phyloP scores from a whole-genome alignment of 2,329 filamentous ascomycete species.

The Knufia petricola region DNA sequence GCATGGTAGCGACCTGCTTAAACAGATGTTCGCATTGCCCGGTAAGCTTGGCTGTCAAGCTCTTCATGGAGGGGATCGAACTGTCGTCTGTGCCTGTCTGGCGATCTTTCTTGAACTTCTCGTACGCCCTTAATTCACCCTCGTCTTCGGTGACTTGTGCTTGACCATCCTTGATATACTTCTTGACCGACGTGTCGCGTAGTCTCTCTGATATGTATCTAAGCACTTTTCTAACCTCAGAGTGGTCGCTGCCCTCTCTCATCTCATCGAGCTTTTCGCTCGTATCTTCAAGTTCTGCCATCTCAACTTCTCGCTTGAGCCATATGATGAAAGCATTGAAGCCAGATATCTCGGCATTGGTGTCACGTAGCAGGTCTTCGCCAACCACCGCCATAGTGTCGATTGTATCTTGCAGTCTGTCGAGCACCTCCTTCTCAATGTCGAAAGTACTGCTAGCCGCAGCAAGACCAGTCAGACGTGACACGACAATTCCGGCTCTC shows the following conservation, averaged over 20 bases:
- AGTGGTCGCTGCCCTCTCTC: conserved; percentile 63
- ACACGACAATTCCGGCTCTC: conserved; percentile 69
- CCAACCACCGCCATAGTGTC: conserved; percentile 66
- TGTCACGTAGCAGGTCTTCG: conserved; percentile 60
- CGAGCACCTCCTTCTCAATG: conserved; percentile 52
- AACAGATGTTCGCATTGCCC: conserved; percentile 54
- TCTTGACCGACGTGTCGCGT: conserved; percentile 53
- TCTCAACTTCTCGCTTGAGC: conserved; percentile 75
- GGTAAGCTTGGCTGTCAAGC: conserved; percentile 48
- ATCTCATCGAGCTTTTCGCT: conserved; percentile 57
- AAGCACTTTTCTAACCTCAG: conserved; percentile 64
- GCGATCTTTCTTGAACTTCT: conserved; percentile 42
- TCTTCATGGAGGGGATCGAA: conserved; percentile 37
- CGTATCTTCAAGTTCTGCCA: conserved; percentile 55
- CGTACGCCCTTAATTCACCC: conserved; percentile 33
- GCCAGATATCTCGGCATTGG: conserved; percentile 66
- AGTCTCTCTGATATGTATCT: conserved; percentile 68
- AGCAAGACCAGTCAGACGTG: conserved; percentile 72
- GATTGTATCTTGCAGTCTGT: conserved; percentile 57
- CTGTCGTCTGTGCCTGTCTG: conserved; percentile 24
- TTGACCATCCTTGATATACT: conserved; percentile 43
- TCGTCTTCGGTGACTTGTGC: conserved; percentile 38
- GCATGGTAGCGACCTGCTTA: conserved; percentile 57
- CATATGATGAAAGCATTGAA: conserved; percentile 73
- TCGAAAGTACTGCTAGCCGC: conserved; percentile 45